These are phyloP conservation scores for Corniculantispora saksenae DNA, from an alignment of 2,329 filamentous ascomycete species.

Conservation along the genomic window DNA sequence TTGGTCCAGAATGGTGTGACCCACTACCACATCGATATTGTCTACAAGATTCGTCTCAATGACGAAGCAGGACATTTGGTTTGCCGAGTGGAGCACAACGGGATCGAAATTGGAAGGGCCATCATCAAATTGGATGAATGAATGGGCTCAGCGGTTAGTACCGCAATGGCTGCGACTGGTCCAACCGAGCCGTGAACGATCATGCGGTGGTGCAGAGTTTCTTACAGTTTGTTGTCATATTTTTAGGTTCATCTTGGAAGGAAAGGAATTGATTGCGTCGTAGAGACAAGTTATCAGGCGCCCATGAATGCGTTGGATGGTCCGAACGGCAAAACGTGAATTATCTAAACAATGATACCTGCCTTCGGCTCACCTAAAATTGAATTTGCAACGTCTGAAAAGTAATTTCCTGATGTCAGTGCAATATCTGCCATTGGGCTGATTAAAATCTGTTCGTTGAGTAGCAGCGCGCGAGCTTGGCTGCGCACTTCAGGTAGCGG, in stretches of 20 bases:
- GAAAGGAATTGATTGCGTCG: no score
- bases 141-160: not conserved
- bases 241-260: no score
- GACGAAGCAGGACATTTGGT: not conserved
- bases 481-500: not conserved
- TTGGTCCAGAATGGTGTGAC: not conserved
- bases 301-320: no score
- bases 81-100: not conserved
- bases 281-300: no score
- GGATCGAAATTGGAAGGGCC: not conserved
- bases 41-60: not conserved
- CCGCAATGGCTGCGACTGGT: no score
- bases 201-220: no score
- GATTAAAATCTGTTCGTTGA: not conserved
- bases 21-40: not conserved
- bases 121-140: not conserved
- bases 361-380: no score
- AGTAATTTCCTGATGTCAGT: not conserved
- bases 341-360: no score
- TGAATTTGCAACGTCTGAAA: not conserved
- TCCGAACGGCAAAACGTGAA: no score
- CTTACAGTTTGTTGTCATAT: no score
- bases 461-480: not conserved
- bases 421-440: constrained; percentile 1
- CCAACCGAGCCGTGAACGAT: no score